Evolutionary conservation across 139 green algal species (phyloP), one percentile per base, ranked within the genome.

Genomic region (Choricystis sp.): DNA sequence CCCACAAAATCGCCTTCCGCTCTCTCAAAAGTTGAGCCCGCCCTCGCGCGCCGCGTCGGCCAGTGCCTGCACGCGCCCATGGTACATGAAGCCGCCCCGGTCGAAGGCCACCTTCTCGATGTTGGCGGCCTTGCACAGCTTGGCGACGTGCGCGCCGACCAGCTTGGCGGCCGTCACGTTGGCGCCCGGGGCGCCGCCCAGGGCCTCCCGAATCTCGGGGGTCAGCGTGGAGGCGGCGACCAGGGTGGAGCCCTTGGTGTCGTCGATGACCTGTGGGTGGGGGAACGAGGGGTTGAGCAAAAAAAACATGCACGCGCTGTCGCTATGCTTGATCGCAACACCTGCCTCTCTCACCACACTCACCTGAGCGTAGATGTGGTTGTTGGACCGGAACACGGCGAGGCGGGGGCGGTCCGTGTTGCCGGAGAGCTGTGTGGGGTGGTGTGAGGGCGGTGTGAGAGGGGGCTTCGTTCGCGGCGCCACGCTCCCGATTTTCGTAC

Each of bases 281-380:
- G 24, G 56, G 56, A 19, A 4, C 4, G 56, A 26, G 23, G 23
- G 56, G 9, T 14, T 25, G 16, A 59, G n/a, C 14, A 29, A 14
- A 16, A 59, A 25, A n/a, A 5, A n/a, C 9, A 59, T 14, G 22
- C n/a, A n/a, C n/a, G n/a, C n/a, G n/a, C n/a, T n/a, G n/a, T n/a
- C n/a, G n/a, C n/a, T n/a, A n/a, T n/a, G n/a, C n/a, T n/a, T 59
- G 56, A 22, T 16, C 26, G 16, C 28, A 52, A 3, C 3, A 61
- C 29, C 25, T 16, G 60, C 55, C 1, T 48, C 1, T 59, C 31
- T 28, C 29, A 56, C 29, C 24, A 19, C 16, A 40, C 76, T 0
- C 59, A 91, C 87, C 82, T 99, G 93, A 25, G 81, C 89, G 69
- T 97, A 99, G 40, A 97, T 96, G 80, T 99, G 87, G 66, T 95